These are phyloP conservation scores for Pisolithus microcarpus DNA, from an alignment of 768 basidiomycete species.

Conservation along the genomic window DNA sequence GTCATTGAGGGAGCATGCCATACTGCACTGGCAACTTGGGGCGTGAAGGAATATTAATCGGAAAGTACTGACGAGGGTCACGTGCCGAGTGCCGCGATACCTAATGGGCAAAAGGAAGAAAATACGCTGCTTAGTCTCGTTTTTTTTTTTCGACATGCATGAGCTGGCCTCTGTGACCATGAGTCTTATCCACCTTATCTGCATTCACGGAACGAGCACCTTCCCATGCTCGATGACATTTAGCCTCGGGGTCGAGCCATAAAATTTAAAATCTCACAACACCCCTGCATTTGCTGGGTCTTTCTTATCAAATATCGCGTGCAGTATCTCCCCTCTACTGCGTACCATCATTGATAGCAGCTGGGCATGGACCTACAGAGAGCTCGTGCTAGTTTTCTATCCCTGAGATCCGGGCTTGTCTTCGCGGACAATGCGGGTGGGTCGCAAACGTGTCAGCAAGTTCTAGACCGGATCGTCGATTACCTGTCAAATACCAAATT, in stretches of 20 bases:
- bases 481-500: slow-evolving; percentile 69
- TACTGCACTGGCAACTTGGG: background rate
- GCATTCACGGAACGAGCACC: too few species aligned
- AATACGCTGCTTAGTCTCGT: too few species aligned
- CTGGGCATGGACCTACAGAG: slow-evolving; percentile 37
- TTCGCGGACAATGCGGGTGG: slow-evolving; percentile 77
- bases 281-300: too few species aligned
- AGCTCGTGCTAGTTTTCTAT: slow-evolving; percentile 57
- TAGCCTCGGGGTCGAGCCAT: too few species aligned
- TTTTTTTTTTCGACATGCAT: too few species aligned
- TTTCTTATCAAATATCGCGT: too few species aligned
- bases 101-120: too few species aligned
- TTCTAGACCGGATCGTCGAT: slow-evolving; percentile 54
- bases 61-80: background rate
- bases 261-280: too few species aligned
- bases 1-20: slow-evolving; percentile 29
- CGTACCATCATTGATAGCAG: slow-evolving; percentile 8
- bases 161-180: too few species aligned
- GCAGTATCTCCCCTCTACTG: background rate
- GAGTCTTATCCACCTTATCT: too few species aligned
- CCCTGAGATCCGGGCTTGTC: slow-evolving; percentile 51
- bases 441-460: slow-evolving; percentile 51
- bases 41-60: too few species aligned
- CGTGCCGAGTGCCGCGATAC: background rate
- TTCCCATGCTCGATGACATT: too few species aligned